Percentiles rank a stretch among this genome's conserved stretches.
Conservation (phyloP, 208 protist species). For the Porcisia hertigi region DNA sequence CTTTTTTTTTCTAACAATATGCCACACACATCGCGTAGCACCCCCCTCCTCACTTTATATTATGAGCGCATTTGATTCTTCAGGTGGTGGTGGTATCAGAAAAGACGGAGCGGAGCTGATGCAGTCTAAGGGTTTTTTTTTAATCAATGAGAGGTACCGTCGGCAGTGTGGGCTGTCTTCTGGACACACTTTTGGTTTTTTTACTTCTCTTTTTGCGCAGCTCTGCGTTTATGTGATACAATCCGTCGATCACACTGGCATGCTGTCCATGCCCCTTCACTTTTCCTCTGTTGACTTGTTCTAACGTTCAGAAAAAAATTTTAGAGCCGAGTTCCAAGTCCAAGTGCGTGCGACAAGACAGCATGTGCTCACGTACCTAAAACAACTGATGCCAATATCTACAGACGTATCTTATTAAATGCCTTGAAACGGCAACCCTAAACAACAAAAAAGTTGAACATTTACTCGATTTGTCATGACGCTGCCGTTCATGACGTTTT, state of each 20-base stretch:
- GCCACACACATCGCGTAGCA: background rate
- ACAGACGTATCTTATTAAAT: background rate
- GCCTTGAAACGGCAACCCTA: background rate
- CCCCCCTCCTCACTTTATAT: too few relatives aligned
- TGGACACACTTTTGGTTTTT: too few relatives aligned
- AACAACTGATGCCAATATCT: background rate
- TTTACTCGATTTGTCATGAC: background rate
- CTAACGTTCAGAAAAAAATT: too few relatives aligned
- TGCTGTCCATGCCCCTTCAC: background rate
- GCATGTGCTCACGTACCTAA: background rate
- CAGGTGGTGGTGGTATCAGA: too few relatives aligned
- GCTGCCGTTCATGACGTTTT: too few relatives aligned
- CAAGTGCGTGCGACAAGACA: background rate
- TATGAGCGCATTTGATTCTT: too few relatives aligned
- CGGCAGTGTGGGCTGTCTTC: background rate
- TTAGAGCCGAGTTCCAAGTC: background rate
- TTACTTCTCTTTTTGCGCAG: background rate
- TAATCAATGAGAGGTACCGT: too few relatives aligned
- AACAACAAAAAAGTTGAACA: background rate
- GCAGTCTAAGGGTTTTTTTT: too few relatives aligned
- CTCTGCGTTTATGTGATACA: background rate
- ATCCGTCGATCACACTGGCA: background rate
- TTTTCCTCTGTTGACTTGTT: background rate
- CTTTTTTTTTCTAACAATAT: background rate
- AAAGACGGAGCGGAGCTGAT: too few relatives aligned